Evolutionary conservation across 1,139 yeast species (phyloP), one percentile per base, ranked within the genome.

Genomic region (Hyphopichia buzzinii): DNA sequence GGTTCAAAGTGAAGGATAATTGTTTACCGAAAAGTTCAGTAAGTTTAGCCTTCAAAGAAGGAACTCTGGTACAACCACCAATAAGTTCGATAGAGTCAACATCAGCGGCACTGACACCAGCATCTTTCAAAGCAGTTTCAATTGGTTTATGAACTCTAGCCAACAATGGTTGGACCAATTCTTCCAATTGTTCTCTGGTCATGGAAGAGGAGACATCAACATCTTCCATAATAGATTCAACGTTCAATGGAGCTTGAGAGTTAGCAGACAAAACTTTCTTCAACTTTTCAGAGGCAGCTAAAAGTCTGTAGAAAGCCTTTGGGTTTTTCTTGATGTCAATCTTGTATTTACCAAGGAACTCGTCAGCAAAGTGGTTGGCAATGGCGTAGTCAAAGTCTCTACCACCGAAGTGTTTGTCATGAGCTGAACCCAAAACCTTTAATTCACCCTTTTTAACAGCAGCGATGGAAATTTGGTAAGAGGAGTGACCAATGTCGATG

Each of bases 1-100:
- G 97, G 79, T 94, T 92, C 70, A 94, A 81, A 53, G 97, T 94
- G 74, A 87, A 86, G 31, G 97, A 87, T 60, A 92, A 77, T 53
- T 74, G 84, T 76, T 88, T 88, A 60, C 87, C 89, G 61, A 92
- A 88, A 47, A 86, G 74, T 59, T 84, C 86, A 51, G 84, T 55
- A 54, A 92, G 76, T 62, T 79, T 84, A 52, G 81, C 77, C 79
- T 92, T 92, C 63, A 92, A 75, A 41, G 86, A 72, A 60, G 99
- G 99, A 50, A 92, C 95, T 78, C 99, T 89, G 52, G 97, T 86
- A 63, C 95, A 86, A 53, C 99, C 99, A 72, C 99, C 99, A 59
- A 92, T 84, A 45, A 92, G 81, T 74, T 92, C 99, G 52, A 92
- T 81, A 40, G 89, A 79, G 67, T 90, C 97, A 47, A 92, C 71